Evolutionary conservation across 768 basidiomycete genomes (phyloP), one percentile per base, ranked within the genome.

Genomic region (Lentinula guzmanii): DNA sequence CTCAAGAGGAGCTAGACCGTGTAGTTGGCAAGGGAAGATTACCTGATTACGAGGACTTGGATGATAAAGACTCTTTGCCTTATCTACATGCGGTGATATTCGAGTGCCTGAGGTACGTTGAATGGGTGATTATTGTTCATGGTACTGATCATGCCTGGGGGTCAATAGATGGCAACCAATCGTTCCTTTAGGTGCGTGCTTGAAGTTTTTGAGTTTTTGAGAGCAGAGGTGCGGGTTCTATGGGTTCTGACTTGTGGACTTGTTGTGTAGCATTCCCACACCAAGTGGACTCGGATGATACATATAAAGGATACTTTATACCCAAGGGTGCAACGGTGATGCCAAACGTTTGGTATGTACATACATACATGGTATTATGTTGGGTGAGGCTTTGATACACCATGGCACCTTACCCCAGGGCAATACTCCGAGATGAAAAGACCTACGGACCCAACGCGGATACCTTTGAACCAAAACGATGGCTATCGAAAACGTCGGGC

Each of bases 281-380:
- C 48, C 72, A 69, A 67, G 71, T 70, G 58, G 73, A 71, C 60
- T 67, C 66, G 46, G 71, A 72, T 52, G 72, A 74, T 59, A 52
- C 52, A 46, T 74, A 72, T 50, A 50, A 67, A 18, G 71, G 68
- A 34, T 72, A 70, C 55, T 71, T 69, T 58, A 72, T 72, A 41
- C 71, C 71, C 15, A 72, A 71, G 5, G 72, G 69, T 8, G 70
- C 76, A 24, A 70, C 70, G 52, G 65, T 76, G 48, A 66, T 77
- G n/a, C 70, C 70, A 2, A 76, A 76, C 58, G 70, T 70, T 13
- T 76, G 75, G 75, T 76, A 37, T 28, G 37, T 42, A 34, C 5
- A 48, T 21, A 2, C 6, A 46, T 56, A 5, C 5, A 13, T 52
- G 21, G 9, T 21, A 34, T 18, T n/a, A 9, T 43, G 0, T 8